phyloP scores from a whole-genome alignment of 495 filamentous ascomycete species.

The Hypoxylon cercidicola region DNA sequence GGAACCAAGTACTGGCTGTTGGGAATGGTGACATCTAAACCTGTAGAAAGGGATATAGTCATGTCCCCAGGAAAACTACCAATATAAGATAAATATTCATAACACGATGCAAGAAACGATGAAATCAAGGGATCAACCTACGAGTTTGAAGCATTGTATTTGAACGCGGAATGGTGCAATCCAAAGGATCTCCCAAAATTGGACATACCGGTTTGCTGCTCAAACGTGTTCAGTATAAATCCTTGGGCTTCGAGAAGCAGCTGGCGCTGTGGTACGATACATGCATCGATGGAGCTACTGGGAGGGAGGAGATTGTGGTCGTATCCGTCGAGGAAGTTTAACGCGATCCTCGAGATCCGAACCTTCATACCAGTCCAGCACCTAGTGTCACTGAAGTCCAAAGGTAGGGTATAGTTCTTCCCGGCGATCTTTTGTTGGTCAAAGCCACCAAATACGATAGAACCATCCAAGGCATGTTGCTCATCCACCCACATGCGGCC shows the following conservation, averaged over 20 bases:
- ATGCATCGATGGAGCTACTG: constrained; percentile 47
- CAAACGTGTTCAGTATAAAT: constrained; percentile 35
- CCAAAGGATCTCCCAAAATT: constrained; percentile 1
- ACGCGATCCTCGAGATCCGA: constrained; percentile 28
- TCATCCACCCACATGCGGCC: constrained; percentile 51
- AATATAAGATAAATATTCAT: neutral
- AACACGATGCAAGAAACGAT: too few relatives aligned
- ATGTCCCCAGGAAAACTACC: constrained; percentile 34
- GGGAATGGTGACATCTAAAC: constrained; percentile 35
- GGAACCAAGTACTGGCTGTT: constrained; percentile 55
- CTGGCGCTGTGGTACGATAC: constrained; percentile 50
- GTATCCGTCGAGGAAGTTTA: constrained; percentile 36
- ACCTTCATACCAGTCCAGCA: constrained; percentile 51
- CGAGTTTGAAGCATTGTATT: neutral
- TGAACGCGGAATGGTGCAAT: neutral
- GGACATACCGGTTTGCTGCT: constrained; percentile 21
- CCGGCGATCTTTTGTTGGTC: constrained; percentile 54
- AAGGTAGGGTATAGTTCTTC: constrained; percentile 42
- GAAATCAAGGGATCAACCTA: neutral
- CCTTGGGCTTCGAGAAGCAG: constrained; percentile 34
- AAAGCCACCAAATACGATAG: constrained; percentile 57
- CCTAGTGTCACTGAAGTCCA: constrained; percentile 29
- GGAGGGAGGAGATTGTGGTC: constrained; percentile 35
- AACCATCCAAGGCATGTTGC: constrained; percentile 49
- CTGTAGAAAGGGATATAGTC: constrained; percentile 33